Evolutionary conservation across 208 protist genomes (phyloP).

Genomic region (Balamuthia mandrillaris): DNA sequence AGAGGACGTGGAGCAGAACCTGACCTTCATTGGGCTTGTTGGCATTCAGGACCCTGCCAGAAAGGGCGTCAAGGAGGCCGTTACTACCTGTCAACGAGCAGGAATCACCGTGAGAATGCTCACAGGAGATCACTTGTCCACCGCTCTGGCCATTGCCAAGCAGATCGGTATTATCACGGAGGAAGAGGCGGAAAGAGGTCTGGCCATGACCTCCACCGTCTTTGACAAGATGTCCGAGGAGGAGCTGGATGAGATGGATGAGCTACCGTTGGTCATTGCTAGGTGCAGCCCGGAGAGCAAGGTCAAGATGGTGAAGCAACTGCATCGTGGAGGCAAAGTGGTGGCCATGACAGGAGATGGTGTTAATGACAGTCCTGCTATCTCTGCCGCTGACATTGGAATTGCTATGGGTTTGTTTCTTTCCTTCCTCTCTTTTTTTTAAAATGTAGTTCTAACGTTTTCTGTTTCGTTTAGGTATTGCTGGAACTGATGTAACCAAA

Average conservation of each 20-base stretch:
- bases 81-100: slow-evolving; percentile 52
- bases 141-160: slow-evolving; percentile 79
- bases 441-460: too few species aligned
- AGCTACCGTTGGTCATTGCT: slow-evolving; percentile 81
- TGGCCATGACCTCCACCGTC: slow-evolving; percentile 37
- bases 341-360: slow-evolving; percentile 89
- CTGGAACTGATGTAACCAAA: slow-evolving; percentile 64
- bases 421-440: too few species aligned
- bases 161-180: slow-evolving; percentile 80
- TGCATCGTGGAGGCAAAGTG: slow-evolving; percentile 51
- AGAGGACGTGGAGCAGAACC: slow-evolving; percentile 79
- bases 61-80: slow-evolving; percentile 80
- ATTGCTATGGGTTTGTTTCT: slow-evolving; percentile 87
- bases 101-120: slow-evolving; percentile 31
- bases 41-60: slow-evolving; percentile 92
- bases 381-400: slow-evolving; percentile 83
- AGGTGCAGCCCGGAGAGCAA: slow-evolving; percentile 54
- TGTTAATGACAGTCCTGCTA: slow-evolving; percentile 82
- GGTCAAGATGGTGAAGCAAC: slow-evolving; percentile 43
- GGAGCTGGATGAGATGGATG: slow-evolving; percentile 66
- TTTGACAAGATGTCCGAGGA: slow-evolving; percentile 32
- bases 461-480: too few species aligned
- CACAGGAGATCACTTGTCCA: slow-evolving; percentile 80
- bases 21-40: slow-evolving; percentile 85
- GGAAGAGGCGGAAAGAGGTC: background rate